These are phyloP conservation scores for Capsella rubella DNA, from an alignment of 441 rosid species.

Conservation along the genomic window DNA sequence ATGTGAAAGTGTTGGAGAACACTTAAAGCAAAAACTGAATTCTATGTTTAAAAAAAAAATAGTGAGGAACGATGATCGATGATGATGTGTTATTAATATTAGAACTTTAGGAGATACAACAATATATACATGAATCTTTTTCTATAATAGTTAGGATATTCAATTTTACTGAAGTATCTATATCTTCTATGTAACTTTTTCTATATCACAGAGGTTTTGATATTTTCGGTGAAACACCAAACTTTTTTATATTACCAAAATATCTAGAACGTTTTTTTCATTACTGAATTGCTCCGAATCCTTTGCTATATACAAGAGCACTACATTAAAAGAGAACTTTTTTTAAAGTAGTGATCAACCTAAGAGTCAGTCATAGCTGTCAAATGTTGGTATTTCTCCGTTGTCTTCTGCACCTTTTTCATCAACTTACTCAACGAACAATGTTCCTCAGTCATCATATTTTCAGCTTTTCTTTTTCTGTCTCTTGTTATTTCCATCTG, in stretches of 20 bases:
- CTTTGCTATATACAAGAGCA: neutral
- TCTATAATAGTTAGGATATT: too few relatives aligned
- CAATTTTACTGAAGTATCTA: too few relatives aligned
- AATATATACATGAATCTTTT: too few relatives aligned
- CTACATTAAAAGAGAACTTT: neutral
- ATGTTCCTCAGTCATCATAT: constrained; percentile 8
- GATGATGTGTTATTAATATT: too few relatives aligned
- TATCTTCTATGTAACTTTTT: neutral
- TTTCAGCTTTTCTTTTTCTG: constrained; percentile 24
- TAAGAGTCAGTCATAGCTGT: constrained; percentile 12
- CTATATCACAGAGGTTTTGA: neutral
- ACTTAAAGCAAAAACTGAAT: too few relatives aligned
- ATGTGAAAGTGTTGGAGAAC: too few relatives aligned
- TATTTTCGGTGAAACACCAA: neutral
- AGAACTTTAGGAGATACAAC: too few relatives aligned
- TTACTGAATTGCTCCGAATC: neutral
- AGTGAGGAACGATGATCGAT: too few relatives aligned
- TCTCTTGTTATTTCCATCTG: constrained; percentile 13
- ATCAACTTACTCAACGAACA: neutral
- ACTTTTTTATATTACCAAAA: neutral
- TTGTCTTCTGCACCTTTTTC: constrained; percentile 33
- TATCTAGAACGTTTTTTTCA: neutral
- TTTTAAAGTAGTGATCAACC: too few relatives aligned
- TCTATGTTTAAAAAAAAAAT: too few relatives aligned
- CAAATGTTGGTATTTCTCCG: neutral